These are phyloP conservation scores for Pseudonitzschia delicatissima DNA, from an alignment of 108 stramenopile genomes.

Conservation along the genomic window DNA sequence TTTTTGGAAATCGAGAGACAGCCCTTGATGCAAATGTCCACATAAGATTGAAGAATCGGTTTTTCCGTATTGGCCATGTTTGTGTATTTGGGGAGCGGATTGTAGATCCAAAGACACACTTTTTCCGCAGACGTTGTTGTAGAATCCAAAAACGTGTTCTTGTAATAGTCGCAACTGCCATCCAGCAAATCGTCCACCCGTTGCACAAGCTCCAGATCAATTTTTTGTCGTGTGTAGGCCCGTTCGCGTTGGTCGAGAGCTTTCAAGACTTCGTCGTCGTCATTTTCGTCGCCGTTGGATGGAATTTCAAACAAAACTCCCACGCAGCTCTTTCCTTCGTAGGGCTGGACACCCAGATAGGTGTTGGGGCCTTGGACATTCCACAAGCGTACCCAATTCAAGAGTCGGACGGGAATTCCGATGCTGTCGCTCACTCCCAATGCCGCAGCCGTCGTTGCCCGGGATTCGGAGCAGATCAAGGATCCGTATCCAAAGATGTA, in stretches of 20 bases:
- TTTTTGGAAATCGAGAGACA: constrained; percentile 54
- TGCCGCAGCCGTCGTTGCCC: constrained; percentile 58
- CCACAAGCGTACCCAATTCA: constrained; percentile 57
- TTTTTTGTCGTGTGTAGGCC: constrained; percentile 48
- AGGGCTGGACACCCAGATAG: constrained; percentile 49
- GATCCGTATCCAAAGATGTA: constrained; percentile 74
- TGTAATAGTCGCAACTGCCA: background rate
- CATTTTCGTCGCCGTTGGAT: background rate
- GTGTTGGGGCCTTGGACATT: constrained; percentile 36
- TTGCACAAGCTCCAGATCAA: constrained; percentile 37
- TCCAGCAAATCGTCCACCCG: constrained; percentile 24
- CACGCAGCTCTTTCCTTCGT: constrained; percentile 42
- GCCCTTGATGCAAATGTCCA: constrained; percentile 68
- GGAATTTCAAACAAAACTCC: constrained; percentile 55
- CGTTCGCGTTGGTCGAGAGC: constrained; percentile 61
- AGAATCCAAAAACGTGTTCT: constrained; percentile 15
- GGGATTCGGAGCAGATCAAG: constrained; percentile 57
- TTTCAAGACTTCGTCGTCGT: constrained; percentile 16
- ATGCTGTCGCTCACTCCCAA: constrained; percentile 11
- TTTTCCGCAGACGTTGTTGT: background rate
- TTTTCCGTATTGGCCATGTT: constrained; percentile 27
- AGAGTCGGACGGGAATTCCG: constrained; percentile 46
- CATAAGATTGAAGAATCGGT: constrained; percentile 69
- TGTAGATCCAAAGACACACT: constrained; percentile 60
- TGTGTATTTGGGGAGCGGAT: constrained; percentile 30